Base-by-base conservation (phyloP, 1,284 basidiomycete genomes). In the Mycosarcoma mackinlayi region DNA sequence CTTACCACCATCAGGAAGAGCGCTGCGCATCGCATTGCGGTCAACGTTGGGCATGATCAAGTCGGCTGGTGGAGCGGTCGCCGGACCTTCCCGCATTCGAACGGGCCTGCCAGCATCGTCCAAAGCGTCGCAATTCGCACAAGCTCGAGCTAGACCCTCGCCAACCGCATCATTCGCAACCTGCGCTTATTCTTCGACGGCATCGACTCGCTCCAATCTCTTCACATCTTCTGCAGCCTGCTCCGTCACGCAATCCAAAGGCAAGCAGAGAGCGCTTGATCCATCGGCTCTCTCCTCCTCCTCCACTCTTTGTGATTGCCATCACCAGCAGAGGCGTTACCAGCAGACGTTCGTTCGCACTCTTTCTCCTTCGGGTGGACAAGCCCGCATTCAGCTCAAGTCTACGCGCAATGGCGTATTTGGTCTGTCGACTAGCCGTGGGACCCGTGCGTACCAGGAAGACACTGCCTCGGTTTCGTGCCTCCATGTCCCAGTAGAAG, bases 381-480 rank as follows among this genome's bases (percentile, higher is more conserved):
- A 61, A 37, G 66, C 55, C 3, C 61, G 71, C 21, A 60, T 73
- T 28, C 66, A 65, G 25, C 66, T 73, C 55, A 66, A 62, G 13
- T 45, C 62, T 14, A 61, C 55, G 18, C 58, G 63, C 37, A 66
- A 55, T 16, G 68, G 68, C 28, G 73, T 77, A 31, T 77, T 68
- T 41, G 75, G 75, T 4, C 53, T 72, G 7, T 60, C 65, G 11
- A 75, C 75, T 0, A 63, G 73, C 9, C 69, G 80, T 18, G 80
- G 80, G 10, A 70, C 71, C 5, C 74, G 80, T 1, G 59, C 74
- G 2, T 70, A 71, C 31, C 80, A 82, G 39, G 79, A 82, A 53
- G 80, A 82, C 35, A 75, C 80, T 24, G 67, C 61, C 10, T 72
- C 71, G 2, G 74, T 75, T n/a, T 65, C 75, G 9, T 82, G 80